Evolutionary conservation across 306 rosid species (phyloP).

Genomic region (Vachellia pachyceras): DNA sequence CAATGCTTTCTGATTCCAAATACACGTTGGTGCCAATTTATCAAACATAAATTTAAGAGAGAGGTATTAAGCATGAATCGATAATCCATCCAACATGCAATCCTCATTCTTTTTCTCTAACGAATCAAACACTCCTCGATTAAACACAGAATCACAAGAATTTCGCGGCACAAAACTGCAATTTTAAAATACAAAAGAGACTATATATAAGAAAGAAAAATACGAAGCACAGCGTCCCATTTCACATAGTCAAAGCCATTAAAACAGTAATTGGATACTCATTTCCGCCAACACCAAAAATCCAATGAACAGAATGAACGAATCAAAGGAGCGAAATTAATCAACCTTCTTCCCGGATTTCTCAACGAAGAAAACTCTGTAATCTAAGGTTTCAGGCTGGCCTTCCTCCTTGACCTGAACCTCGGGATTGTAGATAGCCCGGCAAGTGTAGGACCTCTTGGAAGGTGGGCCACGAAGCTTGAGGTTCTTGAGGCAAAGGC

Average conservation of each 20-base stretch:
- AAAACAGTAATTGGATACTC: neutral
- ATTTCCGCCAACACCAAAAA: slow-evolving; percentile 5
- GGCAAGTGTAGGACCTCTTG: slow-evolving; percentile 57
- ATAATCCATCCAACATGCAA: neutral
- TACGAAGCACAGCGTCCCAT: slow-evolving; percentile 28
- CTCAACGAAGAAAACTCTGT: slow-evolving; percentile 66
- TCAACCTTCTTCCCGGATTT: slow-evolving; percentile 66
- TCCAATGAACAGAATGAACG: too few species aligned
- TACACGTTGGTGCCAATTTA: neutral
- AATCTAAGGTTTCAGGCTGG: slow-evolving; percentile 66
- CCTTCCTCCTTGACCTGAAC: slow-evolving; percentile 68
- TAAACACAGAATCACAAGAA: neutral
- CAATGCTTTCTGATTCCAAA: neutral
- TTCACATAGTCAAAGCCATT: neutral
- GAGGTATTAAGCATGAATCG: neutral
- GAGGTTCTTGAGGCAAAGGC: slow-evolving; percentile 43
- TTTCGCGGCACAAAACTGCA: neutral
- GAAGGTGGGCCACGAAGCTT: slow-evolving; percentile 36
- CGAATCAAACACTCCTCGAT: neutral
- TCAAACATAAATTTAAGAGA: neutral
- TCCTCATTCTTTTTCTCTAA: slow-evolving; percentile 6
- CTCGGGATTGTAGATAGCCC: slow-evolving; percentile 67
- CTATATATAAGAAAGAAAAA: neutral
- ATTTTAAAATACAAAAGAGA: neutral
- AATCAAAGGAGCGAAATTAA: neutral